Evolutionary conservation across 73 alveolate genomes (phyloP).

Genomic region (Paramecium sonneborni): DNA sequence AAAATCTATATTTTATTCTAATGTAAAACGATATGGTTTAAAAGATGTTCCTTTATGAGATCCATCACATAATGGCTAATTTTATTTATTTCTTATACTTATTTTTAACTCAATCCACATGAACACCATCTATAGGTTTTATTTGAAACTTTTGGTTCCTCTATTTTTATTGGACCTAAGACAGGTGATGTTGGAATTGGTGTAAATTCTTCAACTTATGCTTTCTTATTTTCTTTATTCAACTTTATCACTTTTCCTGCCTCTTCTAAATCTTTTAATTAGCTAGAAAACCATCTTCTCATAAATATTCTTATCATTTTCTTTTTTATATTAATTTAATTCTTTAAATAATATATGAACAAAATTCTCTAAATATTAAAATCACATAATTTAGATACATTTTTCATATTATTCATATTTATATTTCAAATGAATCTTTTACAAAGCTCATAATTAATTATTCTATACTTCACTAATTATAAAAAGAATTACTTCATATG

Average conservation of each 20-base stretch:
- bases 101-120: conserved; percentile 72
- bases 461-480: too few species aligned
- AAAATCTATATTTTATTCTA: conserved; percentile 72
- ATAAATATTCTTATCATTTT: not conserved
- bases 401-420: too few species aligned
- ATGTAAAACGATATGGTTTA: conserved; percentile 77
- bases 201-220: not conserved
- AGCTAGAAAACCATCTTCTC: not conserved
- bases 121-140: conserved; percentile 80
- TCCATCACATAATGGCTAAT: conserved; percentile 81
- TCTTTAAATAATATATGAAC: not conserved
- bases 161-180: conserved; percentile 71
- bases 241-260: not conserved
- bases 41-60: conserved; percentile 76
- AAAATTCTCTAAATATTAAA: too few species aligned
- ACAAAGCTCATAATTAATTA: too few species aligned
- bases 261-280: not conserved
- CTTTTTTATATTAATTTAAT: not conserved
- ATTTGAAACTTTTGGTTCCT: conserved; percentile 72
- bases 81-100: not conserved
- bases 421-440: too few species aligned
- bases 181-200: conserved; percentile 78
- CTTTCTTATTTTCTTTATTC: not conserved
- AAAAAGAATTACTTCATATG: too few species aligned
- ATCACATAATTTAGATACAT: too few species aligned